Evolutionary conservation across 495 filamentous ascomycete genomes (phyloP).

Genomic region (Pseudomonodictys pantanalensis): DNA sequence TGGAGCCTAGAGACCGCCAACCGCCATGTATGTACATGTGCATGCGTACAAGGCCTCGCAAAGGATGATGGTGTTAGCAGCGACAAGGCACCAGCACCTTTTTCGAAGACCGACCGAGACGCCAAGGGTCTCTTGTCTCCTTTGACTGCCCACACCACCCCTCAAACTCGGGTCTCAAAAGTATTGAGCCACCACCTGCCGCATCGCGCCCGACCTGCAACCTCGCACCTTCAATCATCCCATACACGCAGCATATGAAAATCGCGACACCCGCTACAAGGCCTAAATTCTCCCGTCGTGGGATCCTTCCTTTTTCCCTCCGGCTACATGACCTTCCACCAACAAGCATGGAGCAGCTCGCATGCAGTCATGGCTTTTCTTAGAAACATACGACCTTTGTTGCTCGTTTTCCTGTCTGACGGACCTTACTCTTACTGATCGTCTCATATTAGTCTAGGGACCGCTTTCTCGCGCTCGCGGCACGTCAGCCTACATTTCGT

Average conservation of each 20-base stretch:
- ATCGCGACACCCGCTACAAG: constrained; percentile 1
- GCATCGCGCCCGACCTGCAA: background rate
- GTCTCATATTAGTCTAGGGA: too few species aligned
- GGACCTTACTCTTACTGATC: too few species aligned
- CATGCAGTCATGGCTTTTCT: constrained; percentile 11
- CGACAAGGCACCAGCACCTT: background rate
- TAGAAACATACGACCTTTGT: constrained; percentile 1
- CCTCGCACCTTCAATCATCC: background rate
- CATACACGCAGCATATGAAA: constrained; percentile 12
- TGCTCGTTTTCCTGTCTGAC: too few species aligned
- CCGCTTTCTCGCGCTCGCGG: too few species aligned
- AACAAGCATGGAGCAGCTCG: background rate
- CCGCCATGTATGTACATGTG: constrained; percentile 3
- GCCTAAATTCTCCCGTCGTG: constrained; percentile 3
- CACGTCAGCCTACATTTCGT: too few species aligned
- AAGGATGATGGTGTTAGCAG: too few species aligned
- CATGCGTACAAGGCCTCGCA: too few species aligned
- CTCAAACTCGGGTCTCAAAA: constrained; percentile 4
- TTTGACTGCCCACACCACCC: constrained; percentile 19
- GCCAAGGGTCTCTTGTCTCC: constrained; percentile 17
- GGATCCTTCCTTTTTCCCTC: too few species aligned
- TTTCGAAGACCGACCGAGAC: constrained; percentile 16
- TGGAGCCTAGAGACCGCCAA: constrained; percentile 13
- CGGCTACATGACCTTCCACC: background rate
- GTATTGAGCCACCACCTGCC: constrained; percentile 23